Percentiles rank a stretch among this genome's conserved stretches.
These are phyloP conservation scores for Leucogyrophana mollusca DNA, from an alignment of 768 basidiomycete species.

Conservation along the genomic window DNA sequence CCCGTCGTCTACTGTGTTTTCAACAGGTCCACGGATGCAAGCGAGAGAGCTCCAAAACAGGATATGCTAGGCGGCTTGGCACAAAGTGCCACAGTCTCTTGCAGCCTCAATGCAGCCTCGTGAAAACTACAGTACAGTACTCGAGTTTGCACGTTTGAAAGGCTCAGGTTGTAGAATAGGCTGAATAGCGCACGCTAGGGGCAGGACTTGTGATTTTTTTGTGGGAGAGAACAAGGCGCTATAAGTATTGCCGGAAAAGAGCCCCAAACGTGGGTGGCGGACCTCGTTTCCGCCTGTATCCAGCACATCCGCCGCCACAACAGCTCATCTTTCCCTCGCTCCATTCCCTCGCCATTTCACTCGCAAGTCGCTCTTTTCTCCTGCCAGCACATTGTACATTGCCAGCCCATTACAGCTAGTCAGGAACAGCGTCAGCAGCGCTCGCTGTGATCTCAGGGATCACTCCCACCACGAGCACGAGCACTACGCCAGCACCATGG, in stretches of 20 bases:
- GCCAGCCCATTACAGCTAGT: not conserved
- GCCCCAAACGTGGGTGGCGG: too few relatives aligned
- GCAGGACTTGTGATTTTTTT: too few relatives aligned
- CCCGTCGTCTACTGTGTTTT: constrained; percentile 15
- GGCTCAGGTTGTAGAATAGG: too few relatives aligned
- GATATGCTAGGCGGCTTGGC: not conserved
- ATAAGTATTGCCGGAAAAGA: too few relatives aligned
- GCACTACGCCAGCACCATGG: constrained; percentile 27
- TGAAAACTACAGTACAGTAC: too few relatives aligned
- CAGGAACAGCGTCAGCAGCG: not conserved
- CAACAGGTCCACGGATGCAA: not conserved
- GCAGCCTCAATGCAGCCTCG: too few relatives aligned
- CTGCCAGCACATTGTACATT: not conserved
- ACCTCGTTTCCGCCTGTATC: too few relatives aligned
- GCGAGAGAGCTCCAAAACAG: not conserved
- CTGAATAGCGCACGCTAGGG: too few relatives aligned
- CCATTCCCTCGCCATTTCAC: not conserved
- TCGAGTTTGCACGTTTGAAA: too few relatives aligned
- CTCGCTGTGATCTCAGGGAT: not conserved
- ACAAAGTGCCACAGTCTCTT: too few relatives aligned
- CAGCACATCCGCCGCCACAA: too few relatives aligned
- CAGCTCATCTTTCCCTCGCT: constrained; percentile 2
- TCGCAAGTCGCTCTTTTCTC: constrained; percentile 1
- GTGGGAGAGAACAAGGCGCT: too few relatives aligned
- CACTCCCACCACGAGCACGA: not conserved